A percentile compares a stretch with the other conserved stretches of the same genome.
Conservation (phyloP, 176 grass and related monocot genomes). For the Raddia guianensis region DNA sequence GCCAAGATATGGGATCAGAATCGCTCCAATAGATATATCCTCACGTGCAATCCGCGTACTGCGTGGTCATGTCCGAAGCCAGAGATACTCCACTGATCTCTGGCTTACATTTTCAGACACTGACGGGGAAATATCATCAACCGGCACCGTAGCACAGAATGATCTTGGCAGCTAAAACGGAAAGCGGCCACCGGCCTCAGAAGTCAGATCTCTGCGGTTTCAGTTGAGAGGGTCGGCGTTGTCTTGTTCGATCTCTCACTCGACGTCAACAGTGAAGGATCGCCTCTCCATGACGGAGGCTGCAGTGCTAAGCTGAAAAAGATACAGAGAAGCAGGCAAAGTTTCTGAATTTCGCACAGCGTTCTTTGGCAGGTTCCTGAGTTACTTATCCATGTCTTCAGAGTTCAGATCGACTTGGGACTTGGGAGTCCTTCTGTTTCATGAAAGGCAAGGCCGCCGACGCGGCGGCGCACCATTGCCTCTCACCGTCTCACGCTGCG, state of each 20-base stretch:
- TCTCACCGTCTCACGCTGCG: not conserved
- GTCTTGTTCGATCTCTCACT: not conserved
- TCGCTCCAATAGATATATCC: not conserved
- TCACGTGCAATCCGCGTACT: conserved; percentile 12
- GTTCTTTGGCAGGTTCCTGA: not conserved
- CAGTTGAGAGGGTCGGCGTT: not conserved
- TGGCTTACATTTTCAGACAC: conserved; percentile 22
- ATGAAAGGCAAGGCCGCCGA: conserved; percentile 7
- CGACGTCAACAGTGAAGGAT: not conserved
- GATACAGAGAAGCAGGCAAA: not conserved
- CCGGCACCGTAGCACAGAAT: not conserved
- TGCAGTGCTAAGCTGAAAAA: not conserved
- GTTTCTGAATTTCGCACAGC: not conserved
- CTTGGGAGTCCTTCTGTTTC: conserved; percentile 10
- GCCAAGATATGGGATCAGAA: not conserved
- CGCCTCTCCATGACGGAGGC: not conserved
- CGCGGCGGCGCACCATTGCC: not conserved
- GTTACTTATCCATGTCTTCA: not conserved
- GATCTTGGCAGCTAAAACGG: not conserved
- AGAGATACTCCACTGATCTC: not conserved
- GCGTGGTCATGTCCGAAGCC: not conserved
- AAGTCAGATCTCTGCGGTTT: not conserved
- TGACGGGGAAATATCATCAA: conserved; percentile 29
- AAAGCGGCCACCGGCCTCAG: not conserved
- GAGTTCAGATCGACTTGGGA: not conserved